A percentile compares a stretch with the other conserved stretches of the same genome.
Evolutionary conservation across 345 rosid genomes (phyloP).

Genomic region (Eucalyptus microcorys): DNA sequence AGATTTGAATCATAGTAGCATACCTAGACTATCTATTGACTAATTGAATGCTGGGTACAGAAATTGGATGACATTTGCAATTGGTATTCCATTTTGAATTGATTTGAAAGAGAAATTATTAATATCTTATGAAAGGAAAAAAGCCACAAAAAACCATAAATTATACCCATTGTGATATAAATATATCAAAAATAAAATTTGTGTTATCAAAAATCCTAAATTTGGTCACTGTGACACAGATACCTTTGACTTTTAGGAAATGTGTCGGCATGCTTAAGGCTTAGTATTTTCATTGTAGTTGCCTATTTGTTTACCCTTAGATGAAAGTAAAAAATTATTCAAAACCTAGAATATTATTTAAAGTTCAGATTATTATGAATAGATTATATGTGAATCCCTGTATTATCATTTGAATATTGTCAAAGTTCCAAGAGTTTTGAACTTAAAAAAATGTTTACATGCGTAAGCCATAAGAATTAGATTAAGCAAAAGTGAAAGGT

Average conservation of each 20-base stretch:
- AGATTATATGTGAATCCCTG: background rate
- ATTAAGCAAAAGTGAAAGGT: background rate
- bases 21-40: background rate
- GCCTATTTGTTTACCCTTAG: background rate
- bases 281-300: background rate
- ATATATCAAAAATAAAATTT: too few species aligned
- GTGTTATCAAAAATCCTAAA: too few species aligned
- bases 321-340: background rate
- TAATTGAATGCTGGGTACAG: background rate
- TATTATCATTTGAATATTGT: background rate
- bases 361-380: background rate
- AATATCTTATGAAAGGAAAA: background rate
- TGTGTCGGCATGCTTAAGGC: background rate
- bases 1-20: background rate
- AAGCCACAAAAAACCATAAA: too few species aligned
- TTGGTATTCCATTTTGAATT: background rate
- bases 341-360: background rate
- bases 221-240: fast-evolving
- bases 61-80: background rate
- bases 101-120: background rate
- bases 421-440: background rate
- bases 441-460: background rate
- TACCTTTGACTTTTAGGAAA: background rate
- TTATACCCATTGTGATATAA: too few species aligned
- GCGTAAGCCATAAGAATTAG: background rate